Percentiles rank a stretch among this genome's conserved stretches.
Conservation (phyloP, 1,139 yeast species). For the Meyerozyma elateridarum region DNA sequence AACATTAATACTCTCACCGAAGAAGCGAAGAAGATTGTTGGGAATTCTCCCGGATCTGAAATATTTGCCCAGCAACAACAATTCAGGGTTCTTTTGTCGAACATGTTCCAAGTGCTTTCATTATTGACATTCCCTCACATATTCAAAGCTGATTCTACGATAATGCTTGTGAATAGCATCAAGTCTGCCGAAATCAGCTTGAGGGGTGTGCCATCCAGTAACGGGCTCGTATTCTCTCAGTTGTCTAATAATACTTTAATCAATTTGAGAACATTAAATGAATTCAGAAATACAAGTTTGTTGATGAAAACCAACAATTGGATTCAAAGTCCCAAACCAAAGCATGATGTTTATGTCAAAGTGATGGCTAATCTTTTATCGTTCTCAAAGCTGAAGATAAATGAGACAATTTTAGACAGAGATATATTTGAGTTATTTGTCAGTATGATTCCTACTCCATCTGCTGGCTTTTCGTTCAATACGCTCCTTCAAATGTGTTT, state of each 20-base stretch:
- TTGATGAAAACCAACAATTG: slow-evolving; percentile 30
- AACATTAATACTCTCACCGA: slow-evolving; percentile 22
- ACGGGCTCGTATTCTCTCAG: slow-evolving; percentile 47
- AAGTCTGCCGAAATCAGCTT: slow-evolving; percentile 62
- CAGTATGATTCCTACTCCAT: slow-evolving; percentile 41
- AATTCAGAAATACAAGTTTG: slow-evolving; percentile 35
- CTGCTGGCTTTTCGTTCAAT: slow-evolving; percentile 34
- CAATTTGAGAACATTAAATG: slow-evolving; percentile 51
- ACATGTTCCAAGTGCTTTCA: slow-evolving; percentile 34
- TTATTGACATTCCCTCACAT: slow-evolving; percentile 38
- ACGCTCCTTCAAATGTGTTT: slow-evolving; percentile 39
- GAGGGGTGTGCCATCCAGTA: slow-evolving; percentile 47
- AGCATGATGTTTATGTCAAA: slow-evolving; percentile 28
- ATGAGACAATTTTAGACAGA: slow-evolving; percentile 30
- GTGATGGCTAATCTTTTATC: slow-evolving; percentile 32
- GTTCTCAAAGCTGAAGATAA: slow-evolving; percentile 25
- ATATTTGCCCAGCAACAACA: slow-evolving; percentile 20
- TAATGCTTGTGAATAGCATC: slow-evolving; percentile 49
- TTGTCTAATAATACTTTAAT: slow-evolving; percentile 57
- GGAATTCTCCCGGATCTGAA: slow-evolving; percentile 9
- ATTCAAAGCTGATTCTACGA: slow-evolving; percentile 32
- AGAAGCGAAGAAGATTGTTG: slow-evolving; percentile 26
- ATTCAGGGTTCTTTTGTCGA: slow-evolving; percentile 27
- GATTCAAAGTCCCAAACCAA: slow-evolving; percentile 22
- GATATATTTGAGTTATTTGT: slow-evolving; percentile 55